Evolutionary conservation across 148 eudicot genomes (phyloP).

Genomic region (Hydrangea macrophylla): DNA sequence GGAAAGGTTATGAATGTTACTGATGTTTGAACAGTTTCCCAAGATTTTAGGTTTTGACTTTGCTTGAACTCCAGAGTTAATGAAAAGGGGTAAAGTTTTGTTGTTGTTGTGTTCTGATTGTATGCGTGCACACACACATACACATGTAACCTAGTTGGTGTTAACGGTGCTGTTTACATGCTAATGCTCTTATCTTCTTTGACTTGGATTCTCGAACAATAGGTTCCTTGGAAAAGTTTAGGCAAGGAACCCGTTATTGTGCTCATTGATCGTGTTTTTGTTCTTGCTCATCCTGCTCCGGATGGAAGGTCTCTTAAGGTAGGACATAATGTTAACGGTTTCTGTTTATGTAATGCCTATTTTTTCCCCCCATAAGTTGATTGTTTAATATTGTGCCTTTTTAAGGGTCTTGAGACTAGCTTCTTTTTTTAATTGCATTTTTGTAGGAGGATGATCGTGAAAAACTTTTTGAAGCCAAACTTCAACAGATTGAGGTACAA

Average conservation of each 20-base stretch:
- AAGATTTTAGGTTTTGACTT: neutral
- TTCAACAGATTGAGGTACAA: conserved; percentile 92
- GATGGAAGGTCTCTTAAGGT: conserved; percentile 89
- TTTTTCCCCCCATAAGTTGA: neutral
- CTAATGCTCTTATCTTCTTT: neutral
- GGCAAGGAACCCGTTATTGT: conserved; percentile 99
- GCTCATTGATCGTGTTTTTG: conserved; percentile 90
- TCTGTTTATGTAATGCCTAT: neutral
- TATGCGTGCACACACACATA: too few relatives aligned
- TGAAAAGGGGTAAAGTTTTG: neutral
- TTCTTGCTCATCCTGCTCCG: conserved; percentile 84
- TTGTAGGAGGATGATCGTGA: conserved; percentile 83
- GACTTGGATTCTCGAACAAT: conserved; percentile 11
- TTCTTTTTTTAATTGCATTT: conserved; percentile 12
- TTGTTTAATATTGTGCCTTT: conserved; percentile 6
- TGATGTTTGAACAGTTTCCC: neutral
- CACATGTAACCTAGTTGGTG: neutral
- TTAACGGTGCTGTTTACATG: neutral
- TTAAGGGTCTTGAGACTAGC: conserved; percentile 3
- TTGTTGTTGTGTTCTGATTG: too few relatives aligned
- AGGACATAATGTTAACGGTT: conserved; percentile 8
- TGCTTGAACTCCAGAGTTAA: neutral
- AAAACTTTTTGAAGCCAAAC: conserved; percentile 85
- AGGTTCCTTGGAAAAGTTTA: conserved; percentile 99
- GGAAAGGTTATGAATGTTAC: neutral